Conservation (phyloP, 176 grass and related monocot species). For the Tillandsia leiboldiana region DNA sequence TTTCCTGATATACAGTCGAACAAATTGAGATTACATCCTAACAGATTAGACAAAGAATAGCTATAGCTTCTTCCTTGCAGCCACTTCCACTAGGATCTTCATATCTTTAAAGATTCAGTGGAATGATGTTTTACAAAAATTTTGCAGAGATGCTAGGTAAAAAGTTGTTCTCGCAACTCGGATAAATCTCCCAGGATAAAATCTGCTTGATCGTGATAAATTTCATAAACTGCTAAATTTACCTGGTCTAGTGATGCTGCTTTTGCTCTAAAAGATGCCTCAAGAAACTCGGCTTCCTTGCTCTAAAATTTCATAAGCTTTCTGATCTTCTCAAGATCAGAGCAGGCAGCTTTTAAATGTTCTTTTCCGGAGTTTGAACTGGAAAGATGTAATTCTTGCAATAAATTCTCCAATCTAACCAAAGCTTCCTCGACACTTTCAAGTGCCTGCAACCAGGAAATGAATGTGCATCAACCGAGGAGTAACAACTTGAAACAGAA, state of each 20-base stretch:
- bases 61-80: too few species aligned
- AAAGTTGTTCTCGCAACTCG: neutral
- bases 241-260: conserved; percentile 16
- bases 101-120: too few species aligned
- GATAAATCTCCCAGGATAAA: neutral
- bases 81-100: too few species aligned
- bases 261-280: conserved; percentile 94
- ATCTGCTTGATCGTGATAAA: neutral
- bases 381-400: conserved; percentile 87
- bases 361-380: conserved; percentile 81
- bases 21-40: too few species aligned
- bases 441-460: conserved; percentile 68
- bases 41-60: too few species aligned
- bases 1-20: too few species aligned
- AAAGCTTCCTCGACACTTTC: conserved; percentile 94
- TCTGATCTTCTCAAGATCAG: conserved; percentile 93
- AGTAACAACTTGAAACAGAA: neutral
- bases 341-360: conserved; percentile 84
- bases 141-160: too few species aligned
- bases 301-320: conserved; percentile 95
- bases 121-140: too few species aligned
- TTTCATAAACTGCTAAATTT: neutral
- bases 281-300: conserved; percentile 97
- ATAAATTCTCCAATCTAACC: conserved; percentile 84
- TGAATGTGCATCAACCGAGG: neutral